Percentiles rank a stretch among this genome's conserved stretches.
phyloP scores from a whole-genome alignment of 768 basidiomycete genomes.

The Dacryopinax spathularia region DNA sequence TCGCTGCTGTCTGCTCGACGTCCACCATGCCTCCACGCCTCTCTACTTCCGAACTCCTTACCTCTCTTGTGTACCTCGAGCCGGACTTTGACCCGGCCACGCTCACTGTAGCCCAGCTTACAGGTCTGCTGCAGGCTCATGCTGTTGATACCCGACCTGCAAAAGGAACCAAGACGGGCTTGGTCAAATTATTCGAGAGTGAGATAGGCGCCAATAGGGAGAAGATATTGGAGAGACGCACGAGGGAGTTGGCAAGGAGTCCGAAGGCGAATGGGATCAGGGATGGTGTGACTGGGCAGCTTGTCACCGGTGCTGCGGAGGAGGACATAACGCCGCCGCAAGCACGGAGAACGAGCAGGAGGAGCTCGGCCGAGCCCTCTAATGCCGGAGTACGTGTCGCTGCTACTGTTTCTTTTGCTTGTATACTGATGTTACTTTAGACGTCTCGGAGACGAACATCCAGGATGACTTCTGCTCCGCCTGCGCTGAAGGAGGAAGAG shows the following conservation, averaged over 20 bases:
- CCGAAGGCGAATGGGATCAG: constrained; percentile 73
- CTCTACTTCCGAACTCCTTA: constrained; percentile 65
- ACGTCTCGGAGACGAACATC: neutral
- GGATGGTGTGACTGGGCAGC: constrained; percentile 69
- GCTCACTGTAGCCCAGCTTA: constrained; percentile 67
- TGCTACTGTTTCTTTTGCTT: neutral
- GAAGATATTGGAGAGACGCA: constrained; percentile 47
- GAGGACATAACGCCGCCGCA: neutral
- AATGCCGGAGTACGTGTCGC: neutral
- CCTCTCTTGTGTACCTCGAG: constrained; percentile 61
- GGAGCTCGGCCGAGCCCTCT: neutral
- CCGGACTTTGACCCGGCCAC: constrained; percentile 58
- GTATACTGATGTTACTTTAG: neutral
- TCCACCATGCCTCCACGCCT: constrained; percentile 48
- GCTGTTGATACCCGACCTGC: constrained; percentile 59
- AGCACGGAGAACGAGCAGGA: neutral
- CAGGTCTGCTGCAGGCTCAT: constrained; percentile 64
- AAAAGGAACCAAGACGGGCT: constrained; percentile 62
- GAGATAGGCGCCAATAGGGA: constrained; percentile 48
- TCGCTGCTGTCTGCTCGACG: neutral
- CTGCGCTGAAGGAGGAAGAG: neutral
- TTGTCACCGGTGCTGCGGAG: constrained; percentile 26
- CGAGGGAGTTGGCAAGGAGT: constrained; percentile 50
- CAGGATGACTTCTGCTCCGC: neutral
- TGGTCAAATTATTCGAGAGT: constrained; percentile 63